Conservation (phyloP, 1,139 yeast species). For the Saccharomyces hybrid region DNA sequence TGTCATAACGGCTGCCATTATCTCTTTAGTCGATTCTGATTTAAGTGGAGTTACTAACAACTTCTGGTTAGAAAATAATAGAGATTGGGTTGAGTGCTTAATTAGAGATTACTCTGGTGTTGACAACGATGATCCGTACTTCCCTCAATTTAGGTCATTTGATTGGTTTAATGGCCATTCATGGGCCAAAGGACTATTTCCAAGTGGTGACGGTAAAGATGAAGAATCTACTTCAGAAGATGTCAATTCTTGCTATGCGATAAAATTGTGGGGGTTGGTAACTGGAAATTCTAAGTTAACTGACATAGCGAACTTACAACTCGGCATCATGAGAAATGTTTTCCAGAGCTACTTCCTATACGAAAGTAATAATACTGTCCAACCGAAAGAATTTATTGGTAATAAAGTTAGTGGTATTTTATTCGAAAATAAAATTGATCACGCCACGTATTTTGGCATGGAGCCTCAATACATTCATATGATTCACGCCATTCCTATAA, state of each 20-base stretch:
- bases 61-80: slow-evolving; percentile 45
- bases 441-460: slow-evolving; percentile 83
- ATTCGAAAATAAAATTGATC: slow-evolving; percentile 84
- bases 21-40: slow-evolving; percentile 47
- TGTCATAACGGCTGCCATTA: slow-evolving; percentile 62
- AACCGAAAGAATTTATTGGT: slow-evolving; percentile 48
- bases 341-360: slow-evolving; percentile 57
- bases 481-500: slow-evolving; percentile 87
- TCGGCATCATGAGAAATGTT: slow-evolving; percentile 51
- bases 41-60: slow-evolving; percentile 23
- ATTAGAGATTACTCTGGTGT: slow-evolving; percentile 71
- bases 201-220: slow-evolving; percentile 71
- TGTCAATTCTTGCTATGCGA: slow-evolving; percentile 63
- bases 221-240: slow-evolving; percentile 76
- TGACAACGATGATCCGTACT: slow-evolving; percentile 43
- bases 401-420: slow-evolving; percentile 72
- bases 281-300: slow-evolving; percentile 47
- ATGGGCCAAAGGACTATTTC: slow-evolving; percentile 72
- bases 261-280: slow-evolving; percentile 61
- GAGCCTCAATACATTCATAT: slow-evolving; percentile 82
- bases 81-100: slow-evolving; percentile 50
- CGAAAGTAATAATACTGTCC: slow-evolving; percentile 39
- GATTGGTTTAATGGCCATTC: slow-evolving; percentile 78
- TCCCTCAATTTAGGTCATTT: slow-evolving; percentile 71
- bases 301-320: slow-evolving; percentile 52